A percentile compares a stretch with the other conserved stretches of the same genome.
These are phyloP conservation scores for Maudiozyma barnettii DNA, from an alignment of 805 yeast genomes.

Conservation along the genomic window DNA sequence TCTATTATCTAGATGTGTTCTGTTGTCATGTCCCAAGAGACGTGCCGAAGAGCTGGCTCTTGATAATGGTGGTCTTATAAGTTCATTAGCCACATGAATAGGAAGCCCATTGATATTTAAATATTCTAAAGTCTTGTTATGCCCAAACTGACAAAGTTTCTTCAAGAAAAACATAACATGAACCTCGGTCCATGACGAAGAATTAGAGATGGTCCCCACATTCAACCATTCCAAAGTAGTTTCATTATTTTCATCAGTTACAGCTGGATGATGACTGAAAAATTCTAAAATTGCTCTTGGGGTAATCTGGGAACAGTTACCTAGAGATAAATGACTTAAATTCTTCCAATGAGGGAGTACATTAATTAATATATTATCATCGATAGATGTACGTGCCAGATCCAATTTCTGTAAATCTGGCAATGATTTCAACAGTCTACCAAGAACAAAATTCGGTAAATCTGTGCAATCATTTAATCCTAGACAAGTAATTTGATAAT, in stretches of 20 bases:
- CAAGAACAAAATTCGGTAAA: conserved; percentile 46
- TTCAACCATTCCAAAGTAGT: conserved; percentile 56
- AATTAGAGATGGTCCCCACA: conserved; percentile 55
- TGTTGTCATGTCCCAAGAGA: not conserved
- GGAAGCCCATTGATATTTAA: conserved; percentile 63
- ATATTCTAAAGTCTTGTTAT: conserved; percentile 30
- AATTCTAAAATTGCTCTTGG: conserved; percentile 65
- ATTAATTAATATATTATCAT: conserved; percentile 47
- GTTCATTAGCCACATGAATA: conserved; percentile 28
- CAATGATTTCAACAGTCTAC: conserved; percentile 37
- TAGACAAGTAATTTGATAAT: conserved; percentile 33
- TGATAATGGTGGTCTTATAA: conserved; percentile 7
- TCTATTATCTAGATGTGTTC: not conserved
- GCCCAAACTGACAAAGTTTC: conserved; percentile 31
- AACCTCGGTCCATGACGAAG: conserved; percentile 45
- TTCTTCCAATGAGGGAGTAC: conserved; percentile 45
- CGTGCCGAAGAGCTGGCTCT: conserved; percentile 1
- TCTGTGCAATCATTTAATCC: conserved; percentile 88
- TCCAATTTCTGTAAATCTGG: conserved; percentile 63
- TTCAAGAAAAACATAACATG: conserved; percentile 40
- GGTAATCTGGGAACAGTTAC: conserved; percentile 56
- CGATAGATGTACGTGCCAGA: conserved; percentile 70
- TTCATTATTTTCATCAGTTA: conserved; percentile 29
- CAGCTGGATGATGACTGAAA: conserved; percentile 61
- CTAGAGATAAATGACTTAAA: conserved; percentile 65